Evolutionary conservation across 345 rosid genomes (phyloP), one percentile per base, ranked within the genome.

Genomic region (Aquilaria yunnanensis): DNA sequence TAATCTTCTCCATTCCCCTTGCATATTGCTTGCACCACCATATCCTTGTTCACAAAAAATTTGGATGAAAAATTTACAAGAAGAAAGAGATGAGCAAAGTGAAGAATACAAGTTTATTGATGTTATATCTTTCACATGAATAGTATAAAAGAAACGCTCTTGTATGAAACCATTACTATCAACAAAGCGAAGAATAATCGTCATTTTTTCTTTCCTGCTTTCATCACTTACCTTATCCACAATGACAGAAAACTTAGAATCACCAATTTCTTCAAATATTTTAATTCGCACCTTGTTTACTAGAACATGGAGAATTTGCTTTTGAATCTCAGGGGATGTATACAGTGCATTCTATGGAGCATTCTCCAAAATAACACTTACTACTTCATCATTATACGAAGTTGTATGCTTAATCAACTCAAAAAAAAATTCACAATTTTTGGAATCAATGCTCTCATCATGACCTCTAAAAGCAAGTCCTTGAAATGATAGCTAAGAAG

Each of bases 381-480:
- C 30, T 37, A 60, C 51, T 14, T 50, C 10, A 1, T 62, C 57
- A 62, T 62, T 62, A 3, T 51, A 51, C 33, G 9, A 50, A 31
- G 32, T 11, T 12, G 34, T 29, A n/a, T 29, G 46, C 31, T 61
- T 6, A 1, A 50, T 32, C 23, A 61, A 29, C 43, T 62, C 56
- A 51, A 50, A 29, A 51, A 62, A 62, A 34, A 6, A 50, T 31
- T 10, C 57, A 8, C 10, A 47, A 51, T 50, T 62, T 37, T 62
- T 62, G 50, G 47, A 51, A 9, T 51, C 47, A 9, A 13, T 1
- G 6, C 12, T 1, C 23, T 54, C 4, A 63, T 63, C 49, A 32
- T 52, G 67, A 0, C 57, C 66, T 62, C 57, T 62, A 53, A 34
- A 63, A 13, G 50, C 0, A 63, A n/a, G 10, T 9, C 10, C 59